Evolutionary conservation across 2,329 filamentous ascomycete genomes (phyloP).

Genomic region (Hyphodiscus sp.): DNA sequence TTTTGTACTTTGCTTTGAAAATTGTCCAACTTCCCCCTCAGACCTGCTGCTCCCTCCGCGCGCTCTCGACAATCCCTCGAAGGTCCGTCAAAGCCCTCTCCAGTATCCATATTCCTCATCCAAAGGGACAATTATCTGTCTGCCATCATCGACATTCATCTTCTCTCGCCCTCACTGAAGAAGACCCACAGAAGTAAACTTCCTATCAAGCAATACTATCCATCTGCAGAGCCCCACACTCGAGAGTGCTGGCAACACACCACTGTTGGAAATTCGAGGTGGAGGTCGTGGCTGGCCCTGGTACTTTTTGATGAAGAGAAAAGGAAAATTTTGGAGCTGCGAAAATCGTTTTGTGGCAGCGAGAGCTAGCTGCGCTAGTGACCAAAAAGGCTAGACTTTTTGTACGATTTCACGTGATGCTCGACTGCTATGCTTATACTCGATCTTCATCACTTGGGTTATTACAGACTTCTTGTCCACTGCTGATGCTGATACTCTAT

Average conservation of each 20-base stretch:
- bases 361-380: background rate
- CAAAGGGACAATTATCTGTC: slow-evolving; percentile 34
- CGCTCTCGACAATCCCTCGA: too few relatives aligned
- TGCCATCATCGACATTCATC: slow-evolving; percentile 67
- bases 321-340: slow-evolving; percentile 25
- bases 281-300: slow-evolving; percentile 65
- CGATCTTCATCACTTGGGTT: background rate
- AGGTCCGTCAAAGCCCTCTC: background rate
- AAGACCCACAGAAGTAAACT: slow-evolving; percentile 64
- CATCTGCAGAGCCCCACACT: slow-evolving; percentile 59
- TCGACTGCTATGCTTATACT: background rate
- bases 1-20: too few relatives aligned
- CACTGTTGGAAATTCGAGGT: slow-evolving; percentile 51
- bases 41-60: too few relatives aligned
- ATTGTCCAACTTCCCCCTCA: too few relatives aligned
- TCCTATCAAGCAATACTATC: slow-evolving; percentile 54
- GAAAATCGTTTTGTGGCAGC: background rate
- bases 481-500: too few relatives aligned
- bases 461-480: too few relatives aligned
- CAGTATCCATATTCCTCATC: background rate
- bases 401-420: background rate
- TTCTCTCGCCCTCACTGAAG: slow-evolving; percentile 66
- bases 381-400: background rate
- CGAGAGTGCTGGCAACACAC: slow-evolving; percentile 60
- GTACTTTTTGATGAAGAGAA: slow-evolving; percentile 54